These are phyloP conservation scores for Ascochyta fabae DNA, from an alignment of 2,329 filamentous ascomycete genomes.

Conservation along the genomic window DNA sequence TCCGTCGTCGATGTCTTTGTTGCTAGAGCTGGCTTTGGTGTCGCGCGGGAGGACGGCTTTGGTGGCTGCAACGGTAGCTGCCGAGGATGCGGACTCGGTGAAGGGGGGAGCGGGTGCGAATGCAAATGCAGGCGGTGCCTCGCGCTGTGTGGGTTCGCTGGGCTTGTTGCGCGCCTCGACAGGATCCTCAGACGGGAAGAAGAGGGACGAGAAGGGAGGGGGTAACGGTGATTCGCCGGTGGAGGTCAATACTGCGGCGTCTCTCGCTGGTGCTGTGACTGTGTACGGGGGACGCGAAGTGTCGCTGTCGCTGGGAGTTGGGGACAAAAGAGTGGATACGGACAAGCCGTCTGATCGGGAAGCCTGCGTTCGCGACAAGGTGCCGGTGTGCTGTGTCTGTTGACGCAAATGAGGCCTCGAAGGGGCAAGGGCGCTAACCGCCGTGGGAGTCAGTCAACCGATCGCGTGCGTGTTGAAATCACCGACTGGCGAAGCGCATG, in stretches of 20 bases:
- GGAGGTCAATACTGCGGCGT: constrained; percentile 47
- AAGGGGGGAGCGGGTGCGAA: constrained; percentile 61
- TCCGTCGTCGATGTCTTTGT: constrained; percentile 77
- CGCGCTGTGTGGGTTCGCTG: constrained; percentile 42
- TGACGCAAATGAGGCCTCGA: constrained; percentile 26
- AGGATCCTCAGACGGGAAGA: constrained; percentile 58
- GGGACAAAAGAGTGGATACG: constrained; percentile 53
- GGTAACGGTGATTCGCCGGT: constrained; percentile 61
- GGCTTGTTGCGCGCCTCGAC: constrained; percentile 57
- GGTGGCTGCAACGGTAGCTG: constrained; percentile 44
- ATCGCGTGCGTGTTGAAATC: constrained; percentile 34
- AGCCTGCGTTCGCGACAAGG: constrained; percentile 54
- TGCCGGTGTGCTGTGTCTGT: constrained; percentile 44
- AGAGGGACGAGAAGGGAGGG: constrained; percentile 69
- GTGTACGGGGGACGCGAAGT: constrained; percentile 37
- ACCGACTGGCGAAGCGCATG: constrained; percentile 37
- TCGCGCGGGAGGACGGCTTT: constrained; percentile 79
- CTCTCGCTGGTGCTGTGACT: constrained; percentile 46
- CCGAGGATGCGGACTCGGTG: constrained; percentile 57
- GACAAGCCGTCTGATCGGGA: constrained; percentile 52
- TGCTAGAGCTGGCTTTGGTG: constrained; percentile 74
- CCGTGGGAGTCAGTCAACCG: constrained; percentile 21
- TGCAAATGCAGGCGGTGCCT: constrained; percentile 57
- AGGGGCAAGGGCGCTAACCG: constrained; percentile 39
- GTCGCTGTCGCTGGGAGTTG: constrained; percentile 22